Percentiles rank a stretch among this genome's conserved stretches.
Evolutionary conservation across 768 basidiomycete genomes (phyloP).

Genomic region (Cyclocybe cylindracea): DNA sequence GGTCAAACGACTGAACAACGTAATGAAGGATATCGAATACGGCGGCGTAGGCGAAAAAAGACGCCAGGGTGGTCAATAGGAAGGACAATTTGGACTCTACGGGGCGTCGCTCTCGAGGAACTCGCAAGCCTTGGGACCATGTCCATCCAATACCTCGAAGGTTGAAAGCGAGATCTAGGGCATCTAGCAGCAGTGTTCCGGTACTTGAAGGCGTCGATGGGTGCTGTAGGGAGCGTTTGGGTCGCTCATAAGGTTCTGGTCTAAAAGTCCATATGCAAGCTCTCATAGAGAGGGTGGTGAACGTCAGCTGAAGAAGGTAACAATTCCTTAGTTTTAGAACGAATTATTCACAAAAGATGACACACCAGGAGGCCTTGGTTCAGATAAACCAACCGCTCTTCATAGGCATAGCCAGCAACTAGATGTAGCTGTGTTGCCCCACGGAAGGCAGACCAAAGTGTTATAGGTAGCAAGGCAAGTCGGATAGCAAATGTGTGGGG

Average conservation of each 20-base stretch:
- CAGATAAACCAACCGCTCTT: constrained; percentile 36
- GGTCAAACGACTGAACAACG: constrained; percentile 46
- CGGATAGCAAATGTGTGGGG: constrained; percentile 45
- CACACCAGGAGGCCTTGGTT: constrained; percentile 50
- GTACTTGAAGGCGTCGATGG: constrained; percentile 1
- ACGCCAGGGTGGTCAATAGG: constrained; percentile 30
- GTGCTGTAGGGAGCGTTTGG: constrained; percentile 7
- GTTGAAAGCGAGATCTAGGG: constrained; percentile 50
- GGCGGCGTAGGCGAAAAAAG: constrained; percentile 34
- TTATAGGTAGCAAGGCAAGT: constrained; percentile 48
- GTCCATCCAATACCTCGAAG: constrained; percentile 64
- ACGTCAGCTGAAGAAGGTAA: constrained; percentile 31
- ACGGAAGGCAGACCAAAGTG: constrained; percentile 44
- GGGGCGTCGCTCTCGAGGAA: constrained; percentile 44
- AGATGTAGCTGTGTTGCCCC: constrained; percentile 45
- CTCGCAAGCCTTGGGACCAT: constrained; percentile 48
- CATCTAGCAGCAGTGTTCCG: constrained; percentile 33
- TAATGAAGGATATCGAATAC: constrained; percentile 47
- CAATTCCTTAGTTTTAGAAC: neutral
- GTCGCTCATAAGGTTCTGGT: constrained; percentile 31
- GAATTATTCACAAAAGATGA: constrained; percentile 5
- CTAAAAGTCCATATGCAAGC: constrained; percentile 42
- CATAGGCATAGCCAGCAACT: constrained; percentile 28
- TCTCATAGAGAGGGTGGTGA: constrained; percentile 37
- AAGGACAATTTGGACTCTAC: constrained; percentile 37